phyloP scores from a whole-genome alignment of 2,329 filamentous ascomycete genomes.

The Aspergillus pseudoglaucus region DNA sequence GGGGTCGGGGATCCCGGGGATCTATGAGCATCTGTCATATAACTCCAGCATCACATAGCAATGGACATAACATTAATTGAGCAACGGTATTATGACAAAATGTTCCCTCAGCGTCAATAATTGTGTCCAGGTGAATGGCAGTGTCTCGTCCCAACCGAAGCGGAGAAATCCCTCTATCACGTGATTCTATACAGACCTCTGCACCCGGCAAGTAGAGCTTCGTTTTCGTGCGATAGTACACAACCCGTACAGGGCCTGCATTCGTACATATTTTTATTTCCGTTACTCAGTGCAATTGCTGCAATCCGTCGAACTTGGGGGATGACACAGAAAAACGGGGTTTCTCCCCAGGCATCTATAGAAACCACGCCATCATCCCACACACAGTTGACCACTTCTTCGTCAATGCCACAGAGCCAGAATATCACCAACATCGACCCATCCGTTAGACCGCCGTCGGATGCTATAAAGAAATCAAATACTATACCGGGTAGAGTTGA shows the following conservation, averaged over 20 bases:
- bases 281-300: conserved; percentile 1
- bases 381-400: conserved; percentile 7
- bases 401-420: conserved; percentile 6
- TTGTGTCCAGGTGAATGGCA: not conserved
- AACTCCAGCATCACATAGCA: not conserved
- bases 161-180: conserved; percentile 15
- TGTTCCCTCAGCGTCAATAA: not conserved
- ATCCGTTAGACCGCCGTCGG: conserved; percentile 4
- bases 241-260: not conserved
- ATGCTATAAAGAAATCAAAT: conserved; percentile 6
- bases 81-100: too few species aligned
- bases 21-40: not conserved
- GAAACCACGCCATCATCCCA: conserved; percentile 14
- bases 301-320: conserved; percentile 6
- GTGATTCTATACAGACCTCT: conserved; percentile 25
- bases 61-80: not conserved
- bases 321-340: conserved; percentile 21
- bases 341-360: conserved; percentile 17
- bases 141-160: not conserved
- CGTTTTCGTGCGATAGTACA: not conserved
- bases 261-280: conserved; percentile 1
- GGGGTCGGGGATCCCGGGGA: not conserved
- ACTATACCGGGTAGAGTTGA: conserved; percentile 10
- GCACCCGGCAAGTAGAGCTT: conserved; percentile 8
- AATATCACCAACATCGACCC: conserved; percentile 4